phyloP scores from a whole-genome alignment of 768 basidiomycete species.

The Leccinum aurantiacum region DNA sequence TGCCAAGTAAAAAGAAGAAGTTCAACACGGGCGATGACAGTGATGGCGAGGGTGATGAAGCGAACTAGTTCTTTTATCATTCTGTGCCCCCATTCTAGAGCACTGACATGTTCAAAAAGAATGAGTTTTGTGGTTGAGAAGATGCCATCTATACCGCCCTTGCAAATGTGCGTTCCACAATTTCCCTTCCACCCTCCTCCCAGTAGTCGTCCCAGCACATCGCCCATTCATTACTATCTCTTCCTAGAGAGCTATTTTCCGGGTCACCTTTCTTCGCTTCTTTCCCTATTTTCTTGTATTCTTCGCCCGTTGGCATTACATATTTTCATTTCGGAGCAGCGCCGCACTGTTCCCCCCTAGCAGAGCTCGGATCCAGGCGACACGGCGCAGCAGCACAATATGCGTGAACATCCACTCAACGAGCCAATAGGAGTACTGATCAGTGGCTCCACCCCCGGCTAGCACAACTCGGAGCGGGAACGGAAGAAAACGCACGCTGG shows the following conservation, averaged over 20 bases:
- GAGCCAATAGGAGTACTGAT: no score
- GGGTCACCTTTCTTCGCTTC: conserved; percentile 24
- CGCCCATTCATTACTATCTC: conserved; percentile 34
- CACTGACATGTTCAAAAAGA: neutral
- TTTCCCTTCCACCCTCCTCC: conserved; percentile 35
- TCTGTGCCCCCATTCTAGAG: neutral
- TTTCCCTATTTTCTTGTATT: conserved; percentile 28
- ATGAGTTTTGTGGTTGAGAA: neutral
- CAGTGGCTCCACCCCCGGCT: no score
- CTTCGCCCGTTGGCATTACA: no score
- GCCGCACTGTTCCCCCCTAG: no score
- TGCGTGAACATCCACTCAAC: no score
- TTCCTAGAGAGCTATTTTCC: conserved; percentile 23
- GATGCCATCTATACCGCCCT: conserved; percentile 7
- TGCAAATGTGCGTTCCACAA: conserved; percentile 26
- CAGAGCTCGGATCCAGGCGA: no score
- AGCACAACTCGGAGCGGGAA: no score
- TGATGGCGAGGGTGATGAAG: conserved; percentile 35
- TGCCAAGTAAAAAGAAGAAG: conserved; percentile 79
- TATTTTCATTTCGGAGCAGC: no score
- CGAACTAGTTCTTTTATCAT: conserved; percentile 7
- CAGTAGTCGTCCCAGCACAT: conserved; percentile 48
- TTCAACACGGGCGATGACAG: conserved; percentile 50
- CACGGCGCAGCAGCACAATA: no score
- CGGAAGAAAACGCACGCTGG: no score